Percentiles rank a stretch among this genome's conserved stretches.
Evolutionary conservation across 1,139 yeast species (phyloP).

Genomic region (Pichia terricola): DNA sequence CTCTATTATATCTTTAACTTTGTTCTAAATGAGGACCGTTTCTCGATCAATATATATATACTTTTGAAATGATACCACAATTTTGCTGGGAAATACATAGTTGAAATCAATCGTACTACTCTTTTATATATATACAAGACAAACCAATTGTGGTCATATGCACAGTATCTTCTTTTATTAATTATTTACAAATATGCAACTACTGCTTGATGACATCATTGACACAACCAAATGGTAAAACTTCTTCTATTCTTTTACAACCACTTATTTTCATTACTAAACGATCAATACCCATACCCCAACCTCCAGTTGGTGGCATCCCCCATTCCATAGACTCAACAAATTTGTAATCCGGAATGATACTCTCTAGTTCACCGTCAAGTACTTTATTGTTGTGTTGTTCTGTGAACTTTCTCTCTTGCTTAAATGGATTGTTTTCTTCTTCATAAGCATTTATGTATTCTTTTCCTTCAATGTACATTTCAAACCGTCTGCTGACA

Average conservation of each 20-base stretch:
- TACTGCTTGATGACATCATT: slow-evolving; percentile 58
- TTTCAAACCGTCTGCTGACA: slow-evolving; percentile 57
- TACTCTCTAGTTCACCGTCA: slow-evolving; percentile 46
- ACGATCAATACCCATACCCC: slow-evolving; percentile 94
- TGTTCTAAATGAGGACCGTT: too few relatives aligned
- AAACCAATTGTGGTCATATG: too few relatives aligned
- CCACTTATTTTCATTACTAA: slow-evolving; percentile 70
- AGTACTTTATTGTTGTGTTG: slow-evolving; percentile 45
- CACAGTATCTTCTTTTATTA: too few relatives aligned
- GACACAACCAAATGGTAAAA: slow-evolving; percentile 72
- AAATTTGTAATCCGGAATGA: slow-evolving; percentile 65
- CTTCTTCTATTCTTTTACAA: slow-evolving; percentile 62
- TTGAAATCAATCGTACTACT: too few relatives aligned
- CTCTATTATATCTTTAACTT: too few relatives aligned
- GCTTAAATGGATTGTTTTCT: slow-evolving; percentile 77
- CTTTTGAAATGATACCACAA: too few relatives aligned
- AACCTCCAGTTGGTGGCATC: slow-evolving; percentile 96
- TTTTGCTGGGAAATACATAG: too few relatives aligned
- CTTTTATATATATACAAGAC: too few relatives aligned
- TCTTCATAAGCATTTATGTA: slow-evolving; percentile 93
- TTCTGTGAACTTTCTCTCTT: slow-evolving; percentile 44
- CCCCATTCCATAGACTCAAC: slow-evolving; percentile 81
- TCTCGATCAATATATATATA: too few relatives aligned
- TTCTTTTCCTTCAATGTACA: slow-evolving; percentile 73
- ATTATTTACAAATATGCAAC: too few relatives aligned